Percentiles rank a stretch among this genome's conserved stretches.
Evolutionary conservation across 2,329 filamentous ascomycete species (phyloP).

Genomic region (Cladophialophora exuberans): DNA sequence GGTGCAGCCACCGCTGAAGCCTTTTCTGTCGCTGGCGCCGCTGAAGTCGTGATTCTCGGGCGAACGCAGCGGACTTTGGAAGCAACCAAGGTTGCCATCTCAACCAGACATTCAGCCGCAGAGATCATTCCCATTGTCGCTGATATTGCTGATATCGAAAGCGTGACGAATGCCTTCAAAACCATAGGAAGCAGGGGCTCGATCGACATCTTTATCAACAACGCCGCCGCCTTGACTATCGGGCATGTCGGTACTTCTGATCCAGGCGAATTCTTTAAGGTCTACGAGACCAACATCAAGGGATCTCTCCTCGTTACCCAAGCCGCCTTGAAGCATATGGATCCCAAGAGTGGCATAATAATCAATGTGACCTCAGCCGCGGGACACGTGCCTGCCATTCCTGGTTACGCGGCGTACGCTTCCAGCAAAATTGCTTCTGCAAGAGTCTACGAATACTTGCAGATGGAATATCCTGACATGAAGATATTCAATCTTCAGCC

Average conservation of each 20-base stretch:
- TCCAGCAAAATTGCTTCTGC: conserved; percentile 47
- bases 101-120: conserved; percentile 32
- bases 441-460: conserved; percentile 48
- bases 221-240: conserved; percentile 31
- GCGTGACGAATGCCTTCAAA: neutral
- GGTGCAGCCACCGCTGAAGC: conserved; percentile 34
- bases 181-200: neutral
- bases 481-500: conserved; percentile 1
- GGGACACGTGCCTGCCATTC: neutral
- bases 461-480: conserved; percentile 34
- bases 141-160: neutral
- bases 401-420: conserved; percentile 38
- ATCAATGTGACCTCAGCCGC: conserved; percentile 1
- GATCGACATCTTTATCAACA: conserved; percentile 35
- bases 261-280: conserved; percentile 31
- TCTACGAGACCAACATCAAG: conserved; percentile 30
- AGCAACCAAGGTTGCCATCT: conserved; percentile 28
- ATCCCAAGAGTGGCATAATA: conserved; percentile 5
- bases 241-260: conserved; percentile 13
- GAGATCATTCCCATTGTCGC: conserved; percentile 34
- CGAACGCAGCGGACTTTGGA: conserved; percentile 40
- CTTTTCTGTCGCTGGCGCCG: conserved; percentile 45
- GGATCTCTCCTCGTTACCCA: conserved; percentile 17
- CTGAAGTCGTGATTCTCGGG: conserved; percentile 44
- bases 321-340: conserved; percentile 18